Evolutionary conservation across 306 rosid species (phyloP).

Genomic region (Cyclanthera cordifolia): DNA sequence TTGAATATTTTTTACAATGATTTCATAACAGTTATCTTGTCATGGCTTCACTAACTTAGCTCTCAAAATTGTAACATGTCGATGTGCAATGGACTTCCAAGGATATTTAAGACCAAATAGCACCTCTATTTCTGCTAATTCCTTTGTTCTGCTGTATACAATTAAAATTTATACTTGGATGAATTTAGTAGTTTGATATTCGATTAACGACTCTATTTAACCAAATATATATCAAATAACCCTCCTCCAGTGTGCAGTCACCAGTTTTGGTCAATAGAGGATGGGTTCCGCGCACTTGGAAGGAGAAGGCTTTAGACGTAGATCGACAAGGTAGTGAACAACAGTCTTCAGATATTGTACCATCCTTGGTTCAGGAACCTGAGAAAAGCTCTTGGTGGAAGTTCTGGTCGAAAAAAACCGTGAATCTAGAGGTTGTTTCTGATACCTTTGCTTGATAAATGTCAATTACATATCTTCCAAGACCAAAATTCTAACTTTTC

Average conservation of each 20-base stretch:
- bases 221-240: slow-evolving; percentile 17
- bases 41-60: not conserved
- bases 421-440: slow-evolving; percentile 40
- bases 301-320: slow-evolving; percentile 41
- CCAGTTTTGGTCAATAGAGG: slow-evolving; percentile 87
- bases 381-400: slow-evolving; percentile 74
- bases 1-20: too few species aligned
- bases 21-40: too few species aligned
- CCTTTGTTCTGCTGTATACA: not conserved
- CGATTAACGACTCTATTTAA: not conserved
- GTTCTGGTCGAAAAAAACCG: slow-evolving; percentile 49
- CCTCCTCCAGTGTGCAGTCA: slow-evolving; percentile 39
- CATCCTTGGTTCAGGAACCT: slow-evolving; percentile 24
- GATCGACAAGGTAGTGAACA: slow-evolving; percentile 22
- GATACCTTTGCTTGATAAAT: not conserved
- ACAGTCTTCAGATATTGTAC: too few species aligned
- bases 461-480: slow-evolving; percentile 13
- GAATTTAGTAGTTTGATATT: not conserved
- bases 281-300: slow-evolving; percentile 96
- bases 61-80: not conserved
- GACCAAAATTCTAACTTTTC: slow-evolving; percentile 9
- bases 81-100: not conserved
- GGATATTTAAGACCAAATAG: not conserved
- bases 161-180: not conserved
- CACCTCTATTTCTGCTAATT: not conserved